Conservation (phyloP, 2,329 filamentous ascomycete genomes). For the Cryphonectria nitschkei region DNA sequence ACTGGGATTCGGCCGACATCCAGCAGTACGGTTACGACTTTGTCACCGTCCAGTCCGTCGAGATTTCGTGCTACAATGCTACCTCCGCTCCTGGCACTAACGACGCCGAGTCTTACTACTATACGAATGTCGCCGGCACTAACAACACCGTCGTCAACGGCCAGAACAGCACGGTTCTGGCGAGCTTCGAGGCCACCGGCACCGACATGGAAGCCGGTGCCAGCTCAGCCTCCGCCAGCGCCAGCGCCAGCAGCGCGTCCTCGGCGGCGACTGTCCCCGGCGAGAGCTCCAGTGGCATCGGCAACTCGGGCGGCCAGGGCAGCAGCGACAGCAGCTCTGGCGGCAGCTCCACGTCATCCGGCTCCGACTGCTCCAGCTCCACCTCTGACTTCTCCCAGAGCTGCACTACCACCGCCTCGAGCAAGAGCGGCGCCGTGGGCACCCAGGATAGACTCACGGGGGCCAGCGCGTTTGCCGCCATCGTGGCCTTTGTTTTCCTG, state of each 20-base stretch:
- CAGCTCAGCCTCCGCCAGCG: slow-evolving; percentile 30
- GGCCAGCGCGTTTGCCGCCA: slow-evolving; percentile 43
- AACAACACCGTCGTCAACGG: slow-evolving; percentile 80
- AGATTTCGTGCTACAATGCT: slow-evolving; percentile 82
- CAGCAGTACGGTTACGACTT: slow-evolving; percentile 86
- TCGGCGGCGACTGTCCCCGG: slow-evolving; percentile 37
- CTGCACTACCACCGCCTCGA: slow-evolving; percentile 38
- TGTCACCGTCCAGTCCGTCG: slow-evolving; percentile 75
- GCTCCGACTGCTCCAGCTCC: slow-evolving; percentile 37
- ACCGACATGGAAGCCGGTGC: slow-evolving; percentile 65
- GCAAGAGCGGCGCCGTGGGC: slow-evolving; percentile 38
- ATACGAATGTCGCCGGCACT: slow-evolving; percentile 65
- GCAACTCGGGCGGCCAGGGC: slow-evolving; percentile 29
- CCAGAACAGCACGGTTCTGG: slow-evolving; percentile 74
- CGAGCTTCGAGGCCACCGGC: slow-evolving; percentile 80
- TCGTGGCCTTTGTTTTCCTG: slow-evolving; percentile 41
- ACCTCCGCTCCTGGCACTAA: slow-evolving; percentile 65
- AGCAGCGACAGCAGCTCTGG: slow-evolving; percentile 32
- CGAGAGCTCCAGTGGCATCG: slow-evolving; percentile 34
- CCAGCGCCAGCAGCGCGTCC: slow-evolving; percentile 24
- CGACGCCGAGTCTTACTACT: slow-evolving; percentile 75
- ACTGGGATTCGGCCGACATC: slow-evolving; percentile 85
- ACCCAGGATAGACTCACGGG: slow-evolving; percentile 36
- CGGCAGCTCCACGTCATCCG: slow-evolving; percentile 22
- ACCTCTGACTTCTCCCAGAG: slow-evolving; percentile 38